phyloP scores from a whole-genome alignment of 192 early-diverging fungal genomes.

The Podila epigama region DNA sequence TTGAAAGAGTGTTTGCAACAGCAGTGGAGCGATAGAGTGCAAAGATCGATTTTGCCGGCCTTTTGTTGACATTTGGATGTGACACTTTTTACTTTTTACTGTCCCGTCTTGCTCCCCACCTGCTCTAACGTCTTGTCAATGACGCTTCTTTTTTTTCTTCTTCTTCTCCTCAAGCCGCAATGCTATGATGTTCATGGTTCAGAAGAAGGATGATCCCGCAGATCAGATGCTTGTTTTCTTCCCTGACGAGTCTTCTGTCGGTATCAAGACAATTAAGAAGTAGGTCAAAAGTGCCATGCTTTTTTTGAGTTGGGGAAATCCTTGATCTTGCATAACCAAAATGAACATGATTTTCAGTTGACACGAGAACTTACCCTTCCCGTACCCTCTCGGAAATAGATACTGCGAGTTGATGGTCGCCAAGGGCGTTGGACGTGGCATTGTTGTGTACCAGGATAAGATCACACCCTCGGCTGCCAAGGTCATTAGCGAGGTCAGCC shows the following conservation, averaged over 20 bases:
- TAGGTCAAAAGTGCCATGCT: conserved; percentile 63
- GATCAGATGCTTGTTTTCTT: conserved; percentile 93
- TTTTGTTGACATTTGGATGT: background rate
- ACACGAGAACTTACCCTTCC: too few species aligned
- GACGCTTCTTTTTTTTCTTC: conserved; percentile 6
- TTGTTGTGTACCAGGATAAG: conserved; percentile 86
- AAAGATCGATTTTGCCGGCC: background rate
- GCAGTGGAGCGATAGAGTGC: background rate
- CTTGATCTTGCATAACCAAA: too few species aligned
- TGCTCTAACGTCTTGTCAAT: too few species aligned
- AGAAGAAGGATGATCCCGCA: conserved; percentile 78
- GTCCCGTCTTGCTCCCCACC: too few species aligned
- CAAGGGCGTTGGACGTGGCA: conserved; percentile 81
- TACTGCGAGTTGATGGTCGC: conserved; percentile 83
- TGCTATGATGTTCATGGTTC: conserved; percentile 84
- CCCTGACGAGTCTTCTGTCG: conserved; percentile 87
- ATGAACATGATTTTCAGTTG: too few species aligned
- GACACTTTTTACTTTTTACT: background rate
- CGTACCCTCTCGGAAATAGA: too few species aligned
- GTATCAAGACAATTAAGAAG: conserved; percentile 90
- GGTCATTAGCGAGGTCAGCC: conserved; percentile 56
- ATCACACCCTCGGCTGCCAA: conserved; percentile 89
- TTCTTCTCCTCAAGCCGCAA: conserved; percentile 61
- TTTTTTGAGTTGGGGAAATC: too few species aligned
- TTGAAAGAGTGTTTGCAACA: background rate